Percentiles rank a stretch among this genome's conserved stretches.
Evolutionary conservation across 2,329 filamentous ascomycete genomes (phyloP).

Genomic region (Cladophialophora immunda): DNA sequence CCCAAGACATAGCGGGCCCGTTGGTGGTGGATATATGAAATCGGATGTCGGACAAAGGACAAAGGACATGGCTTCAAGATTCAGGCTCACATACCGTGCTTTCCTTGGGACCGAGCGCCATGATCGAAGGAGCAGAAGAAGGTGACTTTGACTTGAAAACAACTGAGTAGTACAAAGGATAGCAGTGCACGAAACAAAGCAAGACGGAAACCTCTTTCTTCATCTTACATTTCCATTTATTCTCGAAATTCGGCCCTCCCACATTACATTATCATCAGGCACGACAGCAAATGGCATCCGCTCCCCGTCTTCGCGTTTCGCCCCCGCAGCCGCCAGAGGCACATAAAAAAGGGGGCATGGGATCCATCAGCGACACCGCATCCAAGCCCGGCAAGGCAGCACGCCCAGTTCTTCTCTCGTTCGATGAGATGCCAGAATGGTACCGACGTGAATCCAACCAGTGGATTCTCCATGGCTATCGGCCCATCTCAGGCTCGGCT

Average conservation of each 20-base stretch:
- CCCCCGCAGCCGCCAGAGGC: constrained; percentile 18
- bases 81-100: background rate
- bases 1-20: constrained; percentile 43
- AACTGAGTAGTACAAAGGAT: no score
- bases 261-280: constrained; percentile 17
- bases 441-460: constrained; percentile 33
- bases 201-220: constrained; percentile 17
- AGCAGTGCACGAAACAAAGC: constrained; percentile 18
- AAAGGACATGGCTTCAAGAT: constrained; percentile 16
- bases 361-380: constrained; percentile 18
- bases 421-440: constrained; percentile 22
- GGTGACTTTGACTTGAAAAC: constrained; percentile 1
- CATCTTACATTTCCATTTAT: constrained; percentile 15
- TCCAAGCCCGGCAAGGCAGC: constrained; percentile 29
- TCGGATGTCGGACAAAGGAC: constrained; percentile 44
- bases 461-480: constrained; percentile 44
- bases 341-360: constrained; percentile 1
- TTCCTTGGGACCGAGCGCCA: constrained; percentile 9
- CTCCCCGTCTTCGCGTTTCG: constrained; percentile 15
- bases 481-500: constrained; percentile 41
- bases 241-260: constrained; percentile 8
- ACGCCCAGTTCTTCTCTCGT: constrained; percentile 35
- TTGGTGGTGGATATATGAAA: constrained; percentile 44
- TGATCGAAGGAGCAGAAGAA: constrained; percentile 18
- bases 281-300: constrained; percentile 26